A percentile compares a stretch with the other conserved stretches of the same genome.
Conservation (phyloP, 768 basidiomycete species). For the Glaciozyma antarctica region DNA sequence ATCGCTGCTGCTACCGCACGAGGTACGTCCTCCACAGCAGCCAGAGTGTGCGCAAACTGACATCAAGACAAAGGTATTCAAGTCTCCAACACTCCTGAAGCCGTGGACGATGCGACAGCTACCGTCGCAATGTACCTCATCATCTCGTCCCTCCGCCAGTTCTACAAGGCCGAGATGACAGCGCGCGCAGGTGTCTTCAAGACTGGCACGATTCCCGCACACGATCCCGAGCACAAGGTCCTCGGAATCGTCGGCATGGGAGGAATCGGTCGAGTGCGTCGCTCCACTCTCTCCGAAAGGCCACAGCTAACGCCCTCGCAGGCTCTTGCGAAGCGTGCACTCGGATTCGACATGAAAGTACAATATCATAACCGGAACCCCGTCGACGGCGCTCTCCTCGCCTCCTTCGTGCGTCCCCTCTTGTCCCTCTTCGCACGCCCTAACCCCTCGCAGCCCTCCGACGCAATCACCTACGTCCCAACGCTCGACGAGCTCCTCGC, state of each 20-base stretch:
- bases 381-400: constrained; percentile 55
- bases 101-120: constrained; percentile 81
- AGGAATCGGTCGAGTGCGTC: constrained; percentile 42
- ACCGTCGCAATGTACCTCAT: constrained; percentile 71
- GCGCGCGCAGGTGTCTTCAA: constrained; percentile 36
- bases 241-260: constrained; percentile 42
- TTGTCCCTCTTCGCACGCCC: not conserved
- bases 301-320: not conserved
- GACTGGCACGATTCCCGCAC: constrained; percentile 30
- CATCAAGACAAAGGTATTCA: not conserved
- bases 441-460: constrained; percentile 44
- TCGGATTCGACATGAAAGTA: constrained; percentile 79
- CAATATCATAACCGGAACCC: constrained; percentile 53
- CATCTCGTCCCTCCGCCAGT: constrained; percentile 66
- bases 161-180: constrained; percentile 52
- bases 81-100: constrained; percentile 62
- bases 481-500: constrained; percentile 54
- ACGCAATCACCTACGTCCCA: constrained; percentile 52
- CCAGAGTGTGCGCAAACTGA: not conserved
- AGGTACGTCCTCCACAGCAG: not conserved
- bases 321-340: constrained; percentile 46
- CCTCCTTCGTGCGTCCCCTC: not conserved
- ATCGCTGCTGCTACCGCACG: not conserved
- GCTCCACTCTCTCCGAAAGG: not conserved
- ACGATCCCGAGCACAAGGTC: constrained; percentile 37